A percentile compares a stretch with the other conserved stretches of the same genome.
phyloP scores from a whole-genome alignment of 495 filamentous ascomycete genomes.

The Aspergillus heteromorphus region DNA sequence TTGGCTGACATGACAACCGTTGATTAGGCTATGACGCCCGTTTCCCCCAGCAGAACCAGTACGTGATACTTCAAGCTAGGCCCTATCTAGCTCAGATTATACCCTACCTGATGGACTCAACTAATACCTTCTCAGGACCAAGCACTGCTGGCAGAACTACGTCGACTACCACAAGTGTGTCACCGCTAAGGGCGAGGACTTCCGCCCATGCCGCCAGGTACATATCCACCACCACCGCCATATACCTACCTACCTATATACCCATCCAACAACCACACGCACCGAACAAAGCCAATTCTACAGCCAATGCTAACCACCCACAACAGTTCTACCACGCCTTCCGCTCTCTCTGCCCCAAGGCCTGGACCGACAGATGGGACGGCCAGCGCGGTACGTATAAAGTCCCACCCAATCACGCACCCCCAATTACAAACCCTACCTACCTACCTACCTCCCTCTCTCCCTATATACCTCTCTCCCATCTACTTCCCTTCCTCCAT shows the following conservation, averaged over 20 bases:
- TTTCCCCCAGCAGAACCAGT: slow-evolving; percentile 98
- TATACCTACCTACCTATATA: neutral
- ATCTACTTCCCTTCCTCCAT: slow-evolving; percentile 7
- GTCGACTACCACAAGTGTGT: slow-evolving; percentile 99
- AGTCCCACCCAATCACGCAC: slow-evolving; percentile 7
- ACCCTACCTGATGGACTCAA: slow-evolving; percentile 6
- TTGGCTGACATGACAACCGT: slow-evolving; percentile 27
- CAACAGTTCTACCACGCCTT: slow-evolving; percentile 89
- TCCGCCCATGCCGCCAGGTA: slow-evolving; percentile 96
- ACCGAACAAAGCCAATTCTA: neutral
- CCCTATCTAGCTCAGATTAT: neutral
- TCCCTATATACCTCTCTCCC: neutral
- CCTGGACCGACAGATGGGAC: slow-evolving; percentile 95
- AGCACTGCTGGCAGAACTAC: slow-evolving; percentile 98
- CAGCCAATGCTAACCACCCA: neutral
- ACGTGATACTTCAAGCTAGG: slow-evolving; percentile 19
- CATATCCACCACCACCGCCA: neutral
- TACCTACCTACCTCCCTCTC: too few species aligned
- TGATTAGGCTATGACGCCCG: slow-evolving; percentile 92
- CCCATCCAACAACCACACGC: slow-evolving; percentile 4
- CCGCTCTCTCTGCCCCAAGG: slow-evolving; percentile 91
- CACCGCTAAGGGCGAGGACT: slow-evolving; percentile 97
- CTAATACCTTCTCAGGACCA: slow-evolving; percentile 45
- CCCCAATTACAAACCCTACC: neutral
- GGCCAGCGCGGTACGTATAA: slow-evolving; percentile 88